A percentile compares a stretch with the other conserved stretches of the same genome.
These are phyloP conservation scores for Rhodotorula sp. DNA, from an alignment of 1,284 basidiomycete species.

Conservation along the genomic window DNA sequence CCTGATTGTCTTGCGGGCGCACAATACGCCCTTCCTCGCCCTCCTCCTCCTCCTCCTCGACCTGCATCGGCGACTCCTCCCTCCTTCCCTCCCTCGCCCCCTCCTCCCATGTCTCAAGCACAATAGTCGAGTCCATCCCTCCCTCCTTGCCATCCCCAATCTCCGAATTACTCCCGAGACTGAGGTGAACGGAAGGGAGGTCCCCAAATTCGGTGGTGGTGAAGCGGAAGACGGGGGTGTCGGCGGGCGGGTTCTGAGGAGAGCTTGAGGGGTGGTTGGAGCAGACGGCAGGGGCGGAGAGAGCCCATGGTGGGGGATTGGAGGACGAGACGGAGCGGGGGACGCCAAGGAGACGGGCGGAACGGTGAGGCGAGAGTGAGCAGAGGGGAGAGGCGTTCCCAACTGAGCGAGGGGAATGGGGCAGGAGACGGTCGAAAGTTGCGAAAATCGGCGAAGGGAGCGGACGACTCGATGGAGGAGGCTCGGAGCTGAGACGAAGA, in stretches of 20 bases:
- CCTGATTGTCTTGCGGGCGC: too few relatives aligned
- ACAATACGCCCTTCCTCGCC: too few relatives aligned
- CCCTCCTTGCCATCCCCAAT: background rate
- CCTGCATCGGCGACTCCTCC: background rate
- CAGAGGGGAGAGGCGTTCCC: background rate
- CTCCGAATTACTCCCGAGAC: background rate
- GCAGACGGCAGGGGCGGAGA: background rate
- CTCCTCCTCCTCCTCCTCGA: too few relatives aligned
- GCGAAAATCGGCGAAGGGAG: background rate
- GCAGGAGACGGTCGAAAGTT: background rate
- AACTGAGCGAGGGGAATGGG: background rate
- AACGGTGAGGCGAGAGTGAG: background rate
- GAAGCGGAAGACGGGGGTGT: constrained; percentile 18
- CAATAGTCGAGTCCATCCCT: constrained; percentile 4
- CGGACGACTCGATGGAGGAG: background rate
- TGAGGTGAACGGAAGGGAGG: background rate
- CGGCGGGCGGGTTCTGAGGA: background rate
- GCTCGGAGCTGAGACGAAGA: background rate
- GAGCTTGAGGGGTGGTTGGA: background rate
- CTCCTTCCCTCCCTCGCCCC: background rate
- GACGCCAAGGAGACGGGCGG: background rate
- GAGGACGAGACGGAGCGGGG: background rate
- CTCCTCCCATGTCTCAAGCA: constrained; percentile 3
- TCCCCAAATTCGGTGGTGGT: constrained; percentile 26
- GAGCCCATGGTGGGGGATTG: constrained; percentile 1